Evolutionary conservation across 495 filamentous ascomycete genomes (phyloP), one percentile per base, ranked within the genome.

Genomic region (Gamarada debralockiae): DNA sequence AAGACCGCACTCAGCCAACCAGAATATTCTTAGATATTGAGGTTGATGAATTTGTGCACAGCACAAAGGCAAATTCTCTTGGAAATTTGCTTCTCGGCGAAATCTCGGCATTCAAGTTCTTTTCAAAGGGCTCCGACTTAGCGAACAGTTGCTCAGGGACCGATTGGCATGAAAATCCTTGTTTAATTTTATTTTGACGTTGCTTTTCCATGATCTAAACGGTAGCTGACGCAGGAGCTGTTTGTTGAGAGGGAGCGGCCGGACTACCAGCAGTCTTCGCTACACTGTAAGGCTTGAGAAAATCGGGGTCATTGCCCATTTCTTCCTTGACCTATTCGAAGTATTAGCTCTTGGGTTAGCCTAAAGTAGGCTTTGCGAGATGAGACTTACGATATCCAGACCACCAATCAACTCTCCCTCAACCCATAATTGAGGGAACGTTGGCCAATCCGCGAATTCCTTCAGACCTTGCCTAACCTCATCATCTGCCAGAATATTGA

Each of bases 401-500:
- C 63, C 60, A 22, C 67, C 68, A 43, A 63, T 52, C 20, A 65
- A 40, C 52, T 73, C 76, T 13, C 69, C 75, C 56, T 83, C 80
- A 25, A 78, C 64, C 33, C 58, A 65, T 17, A 65, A 39, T 54
- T 69, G 58, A 17, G 68, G 64, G 70, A 88, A 99, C 1, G 93
- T 99, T 2, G 93, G 95, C 93, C 93, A 97, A 41, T 96, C 92
- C 10, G 90, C 88, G 68, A 86, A 96, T 65, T 86, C 83, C 78
- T 97, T 99, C 61, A 99, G 69, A 4, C 93, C 93, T 72, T 97
- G 92, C 33, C 93, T 78, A 15, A 99, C 95, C 58, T 97, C 93
- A 62, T 99, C 93, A 68, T 99, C 93, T 56, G 93, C 93, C 48
- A 99, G 70, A 57, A 95, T 97, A 64, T 99, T 97, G 72, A 99